Evolutionary conservation across 495 filamentous ascomycete genomes (phyloP).

Genomic region (Neurospora sp.): DNA sequence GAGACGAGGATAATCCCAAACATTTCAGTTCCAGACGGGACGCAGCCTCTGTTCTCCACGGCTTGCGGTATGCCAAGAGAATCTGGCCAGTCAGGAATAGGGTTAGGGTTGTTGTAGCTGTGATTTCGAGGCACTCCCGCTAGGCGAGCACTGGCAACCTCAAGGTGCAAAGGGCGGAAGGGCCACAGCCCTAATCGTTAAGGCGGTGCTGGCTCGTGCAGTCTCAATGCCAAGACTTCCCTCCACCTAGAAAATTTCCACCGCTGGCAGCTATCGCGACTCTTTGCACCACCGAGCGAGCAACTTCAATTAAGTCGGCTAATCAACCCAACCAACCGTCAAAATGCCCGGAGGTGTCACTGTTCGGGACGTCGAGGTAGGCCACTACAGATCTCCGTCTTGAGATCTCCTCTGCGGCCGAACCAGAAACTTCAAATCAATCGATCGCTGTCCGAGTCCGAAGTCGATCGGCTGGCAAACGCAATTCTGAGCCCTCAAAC

Average conservation of each 20-base stretch:
- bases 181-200: constrained; percentile 14
- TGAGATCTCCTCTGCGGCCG: constrained; percentile 15
- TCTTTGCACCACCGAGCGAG: constrained; percentile 14
- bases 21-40: not conserved
- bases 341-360: constrained; percentile 74
- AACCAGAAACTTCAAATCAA: constrained; percentile 14
- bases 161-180: constrained; percentile 1
- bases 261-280: constrained; percentile 7
- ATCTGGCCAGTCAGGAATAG: not conserved
- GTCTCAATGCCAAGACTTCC: constrained; percentile 11
- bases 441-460: constrained; percentile 20
- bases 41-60: not conserved
- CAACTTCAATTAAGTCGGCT: constrained; percentile 11
- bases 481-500: constrained; percentile 6
- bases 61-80: not conserved
- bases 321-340: constrained; percentile 37
- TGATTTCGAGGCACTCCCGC: not conserved
- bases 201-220: not conserved
- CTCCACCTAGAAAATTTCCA: constrained; percentile 17
- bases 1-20: not conserved
- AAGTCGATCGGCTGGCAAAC: constrained; percentile 4
- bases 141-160: not conserved
- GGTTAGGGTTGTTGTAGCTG: not conserved
- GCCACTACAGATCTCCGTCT: constrained; percentile 31
- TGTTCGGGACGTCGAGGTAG: constrained; percentile 87